Conservation (phyloP, 2,329 filamentous ascomycete species). For the Periconia macrospinosa region DNA sequence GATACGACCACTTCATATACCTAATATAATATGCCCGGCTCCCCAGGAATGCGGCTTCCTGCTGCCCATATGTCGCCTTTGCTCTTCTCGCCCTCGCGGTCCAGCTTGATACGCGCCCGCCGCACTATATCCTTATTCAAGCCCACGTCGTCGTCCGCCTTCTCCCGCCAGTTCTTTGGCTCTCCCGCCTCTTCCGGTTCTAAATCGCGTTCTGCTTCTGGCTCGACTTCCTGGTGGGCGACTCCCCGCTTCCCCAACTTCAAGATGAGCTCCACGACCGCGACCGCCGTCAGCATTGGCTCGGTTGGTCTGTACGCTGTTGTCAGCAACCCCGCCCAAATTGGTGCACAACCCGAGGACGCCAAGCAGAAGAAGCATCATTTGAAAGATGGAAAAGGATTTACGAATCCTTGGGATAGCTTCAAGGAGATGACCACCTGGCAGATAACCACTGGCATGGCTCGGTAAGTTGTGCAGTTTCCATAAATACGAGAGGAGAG, state of each 20-base stretch:
- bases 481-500: too few species aligned
- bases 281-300: constrained; percentile 22
- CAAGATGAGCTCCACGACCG: constrained; percentile 32
- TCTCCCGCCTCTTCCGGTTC: too few species aligned
- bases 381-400: constrained; percentile 56
- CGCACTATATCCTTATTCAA: not conserved
- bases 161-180: not conserved
- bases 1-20: not conserved
- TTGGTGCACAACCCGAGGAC: constrained; percentile 48
- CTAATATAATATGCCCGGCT: not conserved
- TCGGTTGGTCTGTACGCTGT: constrained; percentile 43
- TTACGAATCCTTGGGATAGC: constrained; percentile 62
- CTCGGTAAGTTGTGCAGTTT: constrained; percentile 35
- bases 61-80: not conserved
- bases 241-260: constrained; percentile 24
- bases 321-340: constrained; percentile 42
- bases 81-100: not conserved
- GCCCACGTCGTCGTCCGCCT: not conserved
- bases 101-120: not conserved
- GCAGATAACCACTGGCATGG: constrained; percentile 42
- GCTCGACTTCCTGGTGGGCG: constrained; percentile 15
- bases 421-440: constrained; percentile 44
- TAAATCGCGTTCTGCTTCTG: not conserved
- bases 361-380: constrained; percentile 54
- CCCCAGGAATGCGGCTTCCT: not conserved